Evolutionary conservation across 1,284 basidiomycete genomes (phyloP), one percentile per base, ranked within the genome.

Genomic region (Paramarasmius palmivorus): DNA sequence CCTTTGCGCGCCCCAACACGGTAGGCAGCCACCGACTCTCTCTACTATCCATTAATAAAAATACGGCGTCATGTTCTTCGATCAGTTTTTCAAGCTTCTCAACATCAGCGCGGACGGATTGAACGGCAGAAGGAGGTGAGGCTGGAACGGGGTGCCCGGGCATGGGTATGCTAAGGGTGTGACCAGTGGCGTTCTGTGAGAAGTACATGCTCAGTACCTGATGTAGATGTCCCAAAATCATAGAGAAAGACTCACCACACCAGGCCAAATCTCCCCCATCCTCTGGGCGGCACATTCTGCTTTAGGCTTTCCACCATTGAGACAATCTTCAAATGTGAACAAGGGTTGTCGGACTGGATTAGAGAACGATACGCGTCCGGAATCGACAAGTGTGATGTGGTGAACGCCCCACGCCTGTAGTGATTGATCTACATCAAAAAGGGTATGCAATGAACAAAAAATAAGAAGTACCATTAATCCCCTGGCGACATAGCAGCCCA

Each of bases 1-100:
- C 82, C 70, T 92, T 90, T 5, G 86, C 80, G 0, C 91, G 85
- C 0, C 88, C 92, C 2, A 99, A 71, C 3, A 99, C 83, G 0
- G 93, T 97, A 6, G 96, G 96, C 45, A 98, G 73, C 96, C 97
- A 99, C 35, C 96, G 74, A 62, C 92, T 95, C 71, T 99, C 96
- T 35, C 96, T 78, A 23, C 94, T 97, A 68, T 99, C 96, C 95
- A 98, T 99, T n/a, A 98, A 77, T 19, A 98, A 74, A 71, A 95
- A 98, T 2, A 98, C 75, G 0, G 80, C 95, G 64, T 98, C 95
- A 65, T 98, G 96, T 25, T 79, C 74, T 22, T 90, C 83, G 49
- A 98, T 77, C 6, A 99, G 82, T 22, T 75, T 65, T 64, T 96
- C 93, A 2, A 99, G 78, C 58, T 75, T 73, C 23, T 72, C 71